A percentile compares a stretch with the other conserved stretches of the same genome.
These are phyloP conservation scores for Solanum habrochaites DNA, from an alignment of 257 asterid species.

Conservation along the genomic window DNA sequence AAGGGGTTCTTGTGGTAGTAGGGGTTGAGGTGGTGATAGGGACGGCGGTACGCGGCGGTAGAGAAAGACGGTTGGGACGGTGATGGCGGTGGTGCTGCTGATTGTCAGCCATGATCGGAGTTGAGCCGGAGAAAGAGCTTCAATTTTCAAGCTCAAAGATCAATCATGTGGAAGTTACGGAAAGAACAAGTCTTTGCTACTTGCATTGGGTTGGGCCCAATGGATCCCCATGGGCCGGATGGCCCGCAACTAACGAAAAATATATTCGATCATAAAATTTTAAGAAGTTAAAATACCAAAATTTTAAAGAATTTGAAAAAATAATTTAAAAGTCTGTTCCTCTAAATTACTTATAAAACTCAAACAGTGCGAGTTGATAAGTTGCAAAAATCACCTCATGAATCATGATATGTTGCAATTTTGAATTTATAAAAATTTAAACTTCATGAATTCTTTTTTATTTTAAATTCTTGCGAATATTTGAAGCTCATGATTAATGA, in stretches of 20 bases:
- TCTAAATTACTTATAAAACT: too few species aligned
- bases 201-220: not conserved
- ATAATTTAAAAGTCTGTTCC: too few species aligned
- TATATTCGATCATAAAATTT: too few species aligned
- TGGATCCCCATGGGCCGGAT: not conserved
- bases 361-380: too few species aligned
- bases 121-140: not conserved
- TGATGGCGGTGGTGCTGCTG: slow-evolving; percentile 27
- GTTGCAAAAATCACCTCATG: too few species aligned
- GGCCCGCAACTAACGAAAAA: not conserved
- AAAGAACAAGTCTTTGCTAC: not conserved
- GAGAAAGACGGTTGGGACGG: slow-evolving; percentile 65
- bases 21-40: slow-evolving; percentile 19
- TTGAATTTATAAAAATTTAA: too few species aligned
- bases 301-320: too few species aligned
- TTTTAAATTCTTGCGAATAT: too few species aligned
- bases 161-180: not conserved
- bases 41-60: slow-evolving; percentile 41
- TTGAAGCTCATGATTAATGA: not conserved
- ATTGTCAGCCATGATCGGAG: slow-evolving; percentile 39
- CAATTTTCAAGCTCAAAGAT: not conserved
- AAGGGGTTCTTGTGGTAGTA: slow-evolving; percentile 19
- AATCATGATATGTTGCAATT: not conserved
- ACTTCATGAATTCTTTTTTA: too few species aligned
- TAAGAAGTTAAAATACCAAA: too few species aligned